Evolutionary conservation across 179 eudicot genomes (phyloP).

Genomic region (Actinidia polygama): DNA sequence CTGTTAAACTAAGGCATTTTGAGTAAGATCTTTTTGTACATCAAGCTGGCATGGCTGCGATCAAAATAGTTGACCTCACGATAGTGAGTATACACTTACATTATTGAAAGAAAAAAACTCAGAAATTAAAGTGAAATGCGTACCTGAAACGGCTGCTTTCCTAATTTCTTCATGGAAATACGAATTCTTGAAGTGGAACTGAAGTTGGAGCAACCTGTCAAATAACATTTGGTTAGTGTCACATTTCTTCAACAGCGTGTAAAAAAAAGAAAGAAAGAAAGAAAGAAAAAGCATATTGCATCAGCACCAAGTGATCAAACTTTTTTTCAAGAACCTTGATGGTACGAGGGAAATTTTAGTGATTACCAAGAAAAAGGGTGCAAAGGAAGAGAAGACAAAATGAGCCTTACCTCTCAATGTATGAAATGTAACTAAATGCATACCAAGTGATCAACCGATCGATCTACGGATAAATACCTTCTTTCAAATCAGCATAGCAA

Average conservation of each 20-base stretch:
- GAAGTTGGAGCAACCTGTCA: constrained; percentile 87
- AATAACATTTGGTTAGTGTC: constrained; percentile 8
- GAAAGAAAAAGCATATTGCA: background rate
- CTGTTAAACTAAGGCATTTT: constrained; percentile 10
- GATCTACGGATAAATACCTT: constrained; percentile 97
- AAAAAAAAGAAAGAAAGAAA: background rate
- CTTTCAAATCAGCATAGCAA: constrained; percentile 96
- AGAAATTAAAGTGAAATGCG: background rate
- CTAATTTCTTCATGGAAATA: constrained; percentile 98
- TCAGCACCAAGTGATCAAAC: constrained; percentile 15
- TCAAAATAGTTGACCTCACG: constrained; percentile 9
- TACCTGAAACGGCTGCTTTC: constrained; percentile 96
- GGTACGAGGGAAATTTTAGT: too few species aligned
- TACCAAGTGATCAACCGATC: constrained; percentile 62
- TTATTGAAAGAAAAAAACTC: background rate
- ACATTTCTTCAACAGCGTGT: background rate
- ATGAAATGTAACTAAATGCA: too few species aligned
- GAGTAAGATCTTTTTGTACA: constrained; percentile 90
- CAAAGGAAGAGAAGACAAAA: too few species aligned
- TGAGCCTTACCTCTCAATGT: too few species aligned
- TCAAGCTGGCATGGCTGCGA: constrained; percentile 97
- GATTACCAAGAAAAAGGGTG: too few species aligned
- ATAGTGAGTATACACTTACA: background rate
- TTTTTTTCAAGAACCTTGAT: too few species aligned
- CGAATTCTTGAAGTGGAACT: constrained; percentile 87